Evolutionary conservation across 805 yeast genomes (phyloP), one percentile per base, ranked within the genome.

Genomic region (Gaillardinia entomophila): DNA sequence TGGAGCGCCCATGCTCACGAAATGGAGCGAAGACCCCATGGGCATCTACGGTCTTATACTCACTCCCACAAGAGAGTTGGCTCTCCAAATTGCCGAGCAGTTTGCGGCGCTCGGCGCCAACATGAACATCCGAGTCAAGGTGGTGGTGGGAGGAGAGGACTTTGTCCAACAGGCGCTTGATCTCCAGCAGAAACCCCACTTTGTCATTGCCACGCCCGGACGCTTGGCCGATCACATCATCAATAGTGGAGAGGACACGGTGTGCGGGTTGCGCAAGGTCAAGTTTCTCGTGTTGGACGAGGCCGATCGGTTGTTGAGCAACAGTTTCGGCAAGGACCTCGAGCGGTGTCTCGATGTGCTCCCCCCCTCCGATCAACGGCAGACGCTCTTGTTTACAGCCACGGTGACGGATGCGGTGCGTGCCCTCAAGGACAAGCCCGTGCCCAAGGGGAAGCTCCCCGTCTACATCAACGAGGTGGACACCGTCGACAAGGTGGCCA

Each of bases 201-300:
- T 92, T 47, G 87, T 92, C 17, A 82, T 92, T 41, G 98, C 98
- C 2, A 92, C 98, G 0, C 98, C 98, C 0, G 98, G 98, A 12
- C 71, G 98, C 51, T 62, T 92, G 38, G 97, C 97, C 0, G 95
- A 87, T 53, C 97, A 90, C 57, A 79, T 92, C 13, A 58, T 81
- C 40, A 76, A 79, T 48, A 83, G 92, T 53, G 96, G 96, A 12
- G 94, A 83, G 36, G 97, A 92, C 40, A 84, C 94, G 4, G 68
- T 82, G 0, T 67, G 75, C 24, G 96, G 96, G 0, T 63, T 92
- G 30, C 76, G 80, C 45, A 69, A 94, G 44, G 81, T 83, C 12
- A 79, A 81, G 52, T 92, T 69, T 50, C 64, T 92, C 33, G 97
- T 92, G 2, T 64, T 92, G 2, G 98, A 92, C 68, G 98, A 90